Evolutionary conservation across 2,329 filamentous ascomycete species (phyloP).

Genomic region (Pseudofabraea citricarpa): DNA sequence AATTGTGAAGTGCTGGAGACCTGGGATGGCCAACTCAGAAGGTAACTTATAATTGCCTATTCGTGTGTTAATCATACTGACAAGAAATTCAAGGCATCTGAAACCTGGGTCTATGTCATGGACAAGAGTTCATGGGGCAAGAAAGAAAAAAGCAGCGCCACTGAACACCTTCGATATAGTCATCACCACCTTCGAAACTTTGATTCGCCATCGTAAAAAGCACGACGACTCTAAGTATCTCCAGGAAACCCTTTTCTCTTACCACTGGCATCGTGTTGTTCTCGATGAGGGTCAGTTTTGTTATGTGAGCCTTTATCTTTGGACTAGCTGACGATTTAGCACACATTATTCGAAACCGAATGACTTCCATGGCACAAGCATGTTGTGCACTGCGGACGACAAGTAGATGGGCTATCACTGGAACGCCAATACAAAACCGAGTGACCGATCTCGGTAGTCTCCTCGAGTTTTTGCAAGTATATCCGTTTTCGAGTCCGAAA

Average conservation of each 20-base stretch:
- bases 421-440: slow-evolving; percentile 44
- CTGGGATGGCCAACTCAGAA: slow-evolving; percentile 26
- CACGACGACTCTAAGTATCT: slow-evolving; percentile 26
- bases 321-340: slow-evolving; percentile 1
- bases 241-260: slow-evolving; percentile 25
- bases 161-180: slow-evolving; percentile 35
- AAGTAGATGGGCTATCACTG: slow-evolving; percentile 41
- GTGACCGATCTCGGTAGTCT: slow-evolving; percentile 37
- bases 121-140: slow-evolving; percentile 33
- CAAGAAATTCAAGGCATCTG: slow-evolving; percentile 26
- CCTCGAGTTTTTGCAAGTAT: slow-evolving; percentile 36
- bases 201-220: slow-evolving; percentile 21
- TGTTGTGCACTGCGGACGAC: slow-evolving; percentile 32
- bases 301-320: too few relatives aligned
- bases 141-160: slow-evolving; percentile 19
- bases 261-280: slow-evolving; percentile 37
- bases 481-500: slow-evolving; percentile 35
- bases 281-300: slow-evolving; percentile 41
- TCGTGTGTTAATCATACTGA: not conserved
- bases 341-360: slow-evolving; percentile 11
- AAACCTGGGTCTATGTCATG: slow-evolving; percentile 18
- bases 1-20: slow-evolving; percentile 32
- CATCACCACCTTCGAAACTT: slow-evolving; percentile 42
- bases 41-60: slow-evolving; percentile 2
- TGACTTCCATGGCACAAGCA: slow-evolving; percentile 28